Evolutionary conservation across 371 early-diverging fungal species (phyloP).

Genomic region (Vittaforma corneae): DNA sequence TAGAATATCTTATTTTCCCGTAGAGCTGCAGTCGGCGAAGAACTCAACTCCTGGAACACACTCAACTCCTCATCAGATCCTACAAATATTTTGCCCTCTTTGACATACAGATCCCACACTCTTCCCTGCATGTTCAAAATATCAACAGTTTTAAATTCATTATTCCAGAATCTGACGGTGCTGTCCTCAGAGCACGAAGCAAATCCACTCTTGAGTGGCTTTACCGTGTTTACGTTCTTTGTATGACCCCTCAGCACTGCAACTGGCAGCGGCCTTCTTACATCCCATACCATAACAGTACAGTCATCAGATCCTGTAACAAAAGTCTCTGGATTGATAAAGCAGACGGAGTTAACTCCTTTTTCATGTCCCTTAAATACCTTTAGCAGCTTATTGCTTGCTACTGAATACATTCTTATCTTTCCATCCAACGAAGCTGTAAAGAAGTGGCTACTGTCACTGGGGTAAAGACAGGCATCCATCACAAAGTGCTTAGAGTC

Average conservation of each 20-base stretch:
- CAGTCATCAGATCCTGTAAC: conserved; percentile 54
- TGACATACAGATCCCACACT: conserved; percentile 45
- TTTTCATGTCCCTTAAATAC: conserved; percentile 36
- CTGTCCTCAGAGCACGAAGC: conserved; percentile 49
- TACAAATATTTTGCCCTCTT: conserved; percentile 27
- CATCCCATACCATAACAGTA: conserved; percentile 49
- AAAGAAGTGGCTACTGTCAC: conserved; percentile 38
- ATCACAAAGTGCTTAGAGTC: conserved; percentile 58
- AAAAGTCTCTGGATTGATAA: conserved; percentile 34
- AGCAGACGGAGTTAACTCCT: conserved; percentile 35
- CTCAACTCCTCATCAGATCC: conserved; percentile 55
- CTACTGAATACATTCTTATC: conserved; percentile 48
- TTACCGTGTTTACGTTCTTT: conserved; percentile 48
- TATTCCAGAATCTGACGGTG: conserved; percentile 42
- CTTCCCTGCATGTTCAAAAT: conserved; percentile 33
- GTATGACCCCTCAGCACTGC: conserved; percentile 48
- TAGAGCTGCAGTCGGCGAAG: conserved; percentile 6
- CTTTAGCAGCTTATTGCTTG: conserved; percentile 20
- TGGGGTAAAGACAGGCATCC: conserved; percentile 43
- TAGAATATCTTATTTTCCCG: conserved; percentile 32
- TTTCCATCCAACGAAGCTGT: conserved; percentile 50
- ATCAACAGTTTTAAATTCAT: conserved; percentile 40
- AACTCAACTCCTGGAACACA: conserved; percentile 25
- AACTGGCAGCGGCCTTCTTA: conserved; percentile 20
- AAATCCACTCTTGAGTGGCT: conserved; percentile 14